These are phyloP conservation scores for Colletotrichum cordylinicola DNA, from an alignment of 2,329 filamentous ascomycete genomes.

Conservation along the genomic window DNA sequence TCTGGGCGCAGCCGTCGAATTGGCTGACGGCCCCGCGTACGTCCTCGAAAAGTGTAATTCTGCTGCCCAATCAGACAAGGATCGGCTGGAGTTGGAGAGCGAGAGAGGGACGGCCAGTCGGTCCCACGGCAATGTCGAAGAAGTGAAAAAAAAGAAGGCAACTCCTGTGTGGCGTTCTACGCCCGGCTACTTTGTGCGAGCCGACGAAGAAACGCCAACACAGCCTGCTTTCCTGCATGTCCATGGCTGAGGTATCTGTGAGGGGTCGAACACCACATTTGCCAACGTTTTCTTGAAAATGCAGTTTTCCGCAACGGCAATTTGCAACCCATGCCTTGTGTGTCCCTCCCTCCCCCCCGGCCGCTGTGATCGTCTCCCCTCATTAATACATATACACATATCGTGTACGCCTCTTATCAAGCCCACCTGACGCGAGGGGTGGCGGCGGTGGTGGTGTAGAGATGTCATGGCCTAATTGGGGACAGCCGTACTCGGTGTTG, in stretches of 20 bases:
- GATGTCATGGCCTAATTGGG: slow-evolving; percentile 10
- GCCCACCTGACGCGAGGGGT: neutral
- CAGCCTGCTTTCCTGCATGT: neutral
- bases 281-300: neutral
- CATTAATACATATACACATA: neutral
- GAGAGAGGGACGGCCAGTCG: neutral
- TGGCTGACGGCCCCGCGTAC: neutral
- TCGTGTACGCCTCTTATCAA: neutral
- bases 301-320: slow-evolving; percentile 5
- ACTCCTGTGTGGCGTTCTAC: slow-evolving; percentile 9
- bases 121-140: neutral
- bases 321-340: neutral
- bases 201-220: neutral
- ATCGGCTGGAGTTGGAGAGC: neutral
- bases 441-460: neutral
- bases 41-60: neutral
- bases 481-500: neutral
- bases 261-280: neutral
- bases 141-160: neutral
- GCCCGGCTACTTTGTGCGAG: slow-evolving; percentile 3
- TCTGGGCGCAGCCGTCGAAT: neutral
- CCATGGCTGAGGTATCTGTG: neutral
- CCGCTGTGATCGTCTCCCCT: neutral
- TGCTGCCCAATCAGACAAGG: slow-evolving; percentile 5
- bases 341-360: neutral